Evolutionary conservation across 2,329 filamentous ascomycete species (phyloP).

Genomic region (Pezicula rhizophila): DNA sequence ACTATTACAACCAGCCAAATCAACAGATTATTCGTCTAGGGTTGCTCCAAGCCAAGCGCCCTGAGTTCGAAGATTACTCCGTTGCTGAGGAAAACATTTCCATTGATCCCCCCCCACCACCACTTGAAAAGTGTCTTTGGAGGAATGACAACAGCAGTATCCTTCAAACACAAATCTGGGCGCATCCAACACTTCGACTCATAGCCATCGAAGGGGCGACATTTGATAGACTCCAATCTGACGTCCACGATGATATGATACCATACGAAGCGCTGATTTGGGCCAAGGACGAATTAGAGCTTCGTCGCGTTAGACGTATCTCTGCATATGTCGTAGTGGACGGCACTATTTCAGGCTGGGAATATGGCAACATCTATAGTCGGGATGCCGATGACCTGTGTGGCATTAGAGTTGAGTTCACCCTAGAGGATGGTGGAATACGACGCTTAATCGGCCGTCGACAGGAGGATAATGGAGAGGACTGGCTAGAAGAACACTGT

Average conservation of each 20-base stretch:
- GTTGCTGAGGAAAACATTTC: neutral
- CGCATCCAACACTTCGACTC: neutral
- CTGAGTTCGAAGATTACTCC: neutral
- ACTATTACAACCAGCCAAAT: neutral
- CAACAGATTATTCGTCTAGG: slow-evolving; percentile 2
- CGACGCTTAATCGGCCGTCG: neutral
- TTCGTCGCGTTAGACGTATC: slow-evolving; percentile 1
- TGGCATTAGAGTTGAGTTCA: slow-evolving; percentile 1
- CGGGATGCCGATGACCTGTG: neutral
- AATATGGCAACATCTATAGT: no score
- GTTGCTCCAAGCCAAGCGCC: neutral
- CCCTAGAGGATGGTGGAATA: neutral
- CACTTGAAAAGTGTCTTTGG: slow-evolving; percentile 3
- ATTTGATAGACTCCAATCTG: no score
- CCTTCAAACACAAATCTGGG: slow-evolving; percentile 2
- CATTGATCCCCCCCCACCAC: no score
- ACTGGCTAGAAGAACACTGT: slow-evolving; percentile 1
- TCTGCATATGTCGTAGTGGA: neutral
- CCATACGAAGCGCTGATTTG: slow-evolving; percentile 5
- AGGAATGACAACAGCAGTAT: neutral
- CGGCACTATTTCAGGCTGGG: neutral
- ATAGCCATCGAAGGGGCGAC: neutral
- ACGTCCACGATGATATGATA: neutral
- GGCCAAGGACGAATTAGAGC: slow-evolving; percentile 4
- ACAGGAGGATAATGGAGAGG: slow-evolving; percentile 1